phyloP scores from a whole-genome alignment of 1,284 basidiomycete species.

The Ceraceosorus bombacis region DNA sequence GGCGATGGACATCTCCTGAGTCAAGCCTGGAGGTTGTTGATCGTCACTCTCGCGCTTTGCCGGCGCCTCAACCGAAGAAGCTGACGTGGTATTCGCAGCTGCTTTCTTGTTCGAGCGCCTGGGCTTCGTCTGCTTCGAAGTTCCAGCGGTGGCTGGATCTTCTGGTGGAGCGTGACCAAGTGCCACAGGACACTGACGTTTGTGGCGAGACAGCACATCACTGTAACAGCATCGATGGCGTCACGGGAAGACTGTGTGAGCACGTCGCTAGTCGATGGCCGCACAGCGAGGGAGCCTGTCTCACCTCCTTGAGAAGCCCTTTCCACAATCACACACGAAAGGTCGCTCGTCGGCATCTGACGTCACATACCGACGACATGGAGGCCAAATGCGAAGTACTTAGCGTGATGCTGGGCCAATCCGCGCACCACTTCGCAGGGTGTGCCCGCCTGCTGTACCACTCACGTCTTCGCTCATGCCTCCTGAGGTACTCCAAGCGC shows the following conservation, averaged over 20 bases:
- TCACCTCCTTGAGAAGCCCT: slow-evolving; percentile 44
- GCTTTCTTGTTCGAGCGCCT: too few relatives aligned
- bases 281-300: neutral
- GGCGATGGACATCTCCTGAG: slow-evolving; percentile 3
- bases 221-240: slow-evolving; percentile 8
- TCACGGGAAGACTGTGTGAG: neutral
- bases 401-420: neutral
- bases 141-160: too few relatives aligned
- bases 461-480: slow-evolving; percentile 44
- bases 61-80: too few relatives aligned
- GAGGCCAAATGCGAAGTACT: neutral
- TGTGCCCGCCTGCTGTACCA: neutral
- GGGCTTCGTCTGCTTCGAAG: too few relatives aligned
- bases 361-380: neutral
- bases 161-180: neutral
- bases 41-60: too few relatives aligned
- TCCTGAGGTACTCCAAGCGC: slow-evolving; percentile 43
- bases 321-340: slow-evolving; percentile 45
- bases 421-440: neutral
- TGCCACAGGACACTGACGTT: slow-evolving; percentile 37
- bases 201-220: slow-evolving; percentile 45
- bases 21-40: too few relatives aligned
- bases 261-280: neutral
- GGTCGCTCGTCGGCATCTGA: slow-evolving; percentile 44
- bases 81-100: too few relatives aligned